Evolutionary conservation across 2,329 filamentous ascomycete genomes (phyloP).

Genomic region (Albophoma yamanashiensis): DNA sequence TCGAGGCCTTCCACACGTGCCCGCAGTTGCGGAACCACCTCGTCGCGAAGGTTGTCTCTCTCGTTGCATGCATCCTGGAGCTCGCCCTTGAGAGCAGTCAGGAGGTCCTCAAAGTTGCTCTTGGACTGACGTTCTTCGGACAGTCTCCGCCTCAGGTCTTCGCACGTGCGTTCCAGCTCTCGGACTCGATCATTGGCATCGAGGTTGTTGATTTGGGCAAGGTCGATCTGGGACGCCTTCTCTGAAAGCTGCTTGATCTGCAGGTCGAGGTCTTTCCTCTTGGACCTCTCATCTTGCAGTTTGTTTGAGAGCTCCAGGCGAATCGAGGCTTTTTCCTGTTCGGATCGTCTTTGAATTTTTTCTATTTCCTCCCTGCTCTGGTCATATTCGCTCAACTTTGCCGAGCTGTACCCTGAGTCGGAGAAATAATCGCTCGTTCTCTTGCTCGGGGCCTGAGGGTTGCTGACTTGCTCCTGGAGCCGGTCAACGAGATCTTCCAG

Average conservation of each 20-base stretch:
- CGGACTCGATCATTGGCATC: constrained; percentile 53
- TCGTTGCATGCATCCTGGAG: constrained; percentile 76
- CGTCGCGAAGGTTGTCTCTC: constrained; percentile 82
- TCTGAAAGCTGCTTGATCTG: constrained; percentile 78
- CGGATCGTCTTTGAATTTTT: constrained; percentile 68
- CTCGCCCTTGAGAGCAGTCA: constrained; percentile 74
- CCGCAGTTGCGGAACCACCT: constrained; percentile 70
- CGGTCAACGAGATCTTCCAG: constrained; percentile 88
- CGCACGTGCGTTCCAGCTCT: constrained; percentile 70
- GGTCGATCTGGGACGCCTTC: constrained; percentile 55
- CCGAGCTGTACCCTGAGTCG: constrained; percentile 82
- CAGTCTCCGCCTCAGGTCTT: constrained; percentile 73
- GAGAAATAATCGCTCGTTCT: constrained; percentile 97
- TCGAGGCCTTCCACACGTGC: constrained; percentile 71
- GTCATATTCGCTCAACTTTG: constrained; percentile 61
- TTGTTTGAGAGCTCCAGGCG: constrained; percentile 77
- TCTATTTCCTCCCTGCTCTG: constrained; percentile 63
- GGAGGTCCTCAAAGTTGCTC: constrained; percentile 86
- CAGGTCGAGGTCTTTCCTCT: constrained; percentile 65
- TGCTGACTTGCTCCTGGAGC: constrained; percentile 65
- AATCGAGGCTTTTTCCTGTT: constrained; percentile 84
- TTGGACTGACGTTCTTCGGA: constrained; percentile 79
- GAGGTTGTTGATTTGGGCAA: constrained; percentile 42
- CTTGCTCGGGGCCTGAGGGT: constrained; percentile 47
- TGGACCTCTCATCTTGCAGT: constrained; percentile 74